Evolutionary conservation across 345 rosid genomes (phyloP).

Genomic region (Kernera saxatilis): DNA sequence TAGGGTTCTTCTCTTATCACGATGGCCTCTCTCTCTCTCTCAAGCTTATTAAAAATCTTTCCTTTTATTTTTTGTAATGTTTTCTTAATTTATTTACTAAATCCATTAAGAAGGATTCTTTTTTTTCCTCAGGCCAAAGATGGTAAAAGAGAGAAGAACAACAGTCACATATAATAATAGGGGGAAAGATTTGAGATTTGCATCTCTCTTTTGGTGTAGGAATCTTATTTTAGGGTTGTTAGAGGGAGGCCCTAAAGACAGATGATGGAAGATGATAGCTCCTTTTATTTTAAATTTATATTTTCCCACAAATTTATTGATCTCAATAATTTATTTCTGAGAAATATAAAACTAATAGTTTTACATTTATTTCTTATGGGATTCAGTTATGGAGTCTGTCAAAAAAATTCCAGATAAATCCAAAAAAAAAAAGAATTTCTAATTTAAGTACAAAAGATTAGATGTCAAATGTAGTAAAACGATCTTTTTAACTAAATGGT

Average conservation of each 20-base stretch:
- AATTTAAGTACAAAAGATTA: neutral
- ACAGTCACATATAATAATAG: conserved; percentile 42
- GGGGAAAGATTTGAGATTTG: conserved; percentile 28
- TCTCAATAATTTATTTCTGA: neutral
- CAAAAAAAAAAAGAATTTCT: neutral
- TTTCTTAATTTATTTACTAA: conserved; percentile 29
- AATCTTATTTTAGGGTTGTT: conserved; percentile 29
- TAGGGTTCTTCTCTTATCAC: conserved; percentile 32
- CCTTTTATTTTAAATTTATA: neutral
- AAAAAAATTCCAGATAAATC: neutral
- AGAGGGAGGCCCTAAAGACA: conserved; percentile 33
- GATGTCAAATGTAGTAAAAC: neutral
- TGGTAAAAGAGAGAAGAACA: conserved; percentile 50
- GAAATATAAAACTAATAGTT: neutral
- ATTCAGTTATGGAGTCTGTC: neutral
- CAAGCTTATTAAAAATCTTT: conserved; percentile 48
- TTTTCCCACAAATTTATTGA: neutral
- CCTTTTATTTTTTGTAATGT: conserved; percentile 35
- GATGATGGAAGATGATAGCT: conserved; percentile 36
- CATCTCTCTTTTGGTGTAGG: conserved; percentile 5
- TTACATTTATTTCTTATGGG: neutral
- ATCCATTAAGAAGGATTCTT: conserved; percentile 49
- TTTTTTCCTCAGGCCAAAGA: conserved; percentile 34
- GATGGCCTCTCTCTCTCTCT: conserved; percentile 23
- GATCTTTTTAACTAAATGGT: neutral